Evolutionary conservation across 2,329 filamentous ascomycete species (phyloP), one percentile per base, ranked within the genome.

Genomic region (Diaporthe eres): DNA sequence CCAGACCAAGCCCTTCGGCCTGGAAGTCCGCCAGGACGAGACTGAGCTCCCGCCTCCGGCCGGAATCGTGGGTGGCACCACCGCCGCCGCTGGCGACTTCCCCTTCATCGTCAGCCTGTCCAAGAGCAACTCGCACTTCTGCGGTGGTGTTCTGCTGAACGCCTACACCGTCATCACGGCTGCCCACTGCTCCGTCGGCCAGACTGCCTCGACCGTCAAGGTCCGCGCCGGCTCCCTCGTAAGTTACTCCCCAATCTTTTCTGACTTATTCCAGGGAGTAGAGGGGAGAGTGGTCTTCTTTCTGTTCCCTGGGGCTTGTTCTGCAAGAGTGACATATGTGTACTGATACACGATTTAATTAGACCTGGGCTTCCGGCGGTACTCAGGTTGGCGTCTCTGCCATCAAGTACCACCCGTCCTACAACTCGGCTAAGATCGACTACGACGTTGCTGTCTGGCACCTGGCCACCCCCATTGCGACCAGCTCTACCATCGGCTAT

Each of bases 151-250:
- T 19, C 76, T 83, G 72, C 34, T 83, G 58, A 81, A 82, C 76
- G 79, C 81, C 77, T 78, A 80, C 76, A 83, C 81, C 25, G 82
- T 83, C 73, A 5, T 83, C 71, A 83, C 82, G 8, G 82, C 82
- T 15, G 81, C 78, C n/a, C 82, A 83, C 77, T 83, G 81, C 78
- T 78, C 80, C n/a, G 65, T 47, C 3, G 79, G 75, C 42, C 53
- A 75, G 57, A 58, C 60, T 31, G 72, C 79, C 25, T 75, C 77
- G 12, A 15, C 28, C 37, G 78, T 82, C 72, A 68, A 53, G 10
- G 77, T 83, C 76, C 82, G 82, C 61, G 82, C 81, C 34, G 82
- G 82, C 25, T 78, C 77, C 47, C 71, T 78, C 28, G 72, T 74
- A 58, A 74, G 72, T 53, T 5, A 22, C 31, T 12, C 19, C 12